phyloP scores from a whole-genome alignment of 257 asterid species.

The Solanum clarkiae region DNA sequence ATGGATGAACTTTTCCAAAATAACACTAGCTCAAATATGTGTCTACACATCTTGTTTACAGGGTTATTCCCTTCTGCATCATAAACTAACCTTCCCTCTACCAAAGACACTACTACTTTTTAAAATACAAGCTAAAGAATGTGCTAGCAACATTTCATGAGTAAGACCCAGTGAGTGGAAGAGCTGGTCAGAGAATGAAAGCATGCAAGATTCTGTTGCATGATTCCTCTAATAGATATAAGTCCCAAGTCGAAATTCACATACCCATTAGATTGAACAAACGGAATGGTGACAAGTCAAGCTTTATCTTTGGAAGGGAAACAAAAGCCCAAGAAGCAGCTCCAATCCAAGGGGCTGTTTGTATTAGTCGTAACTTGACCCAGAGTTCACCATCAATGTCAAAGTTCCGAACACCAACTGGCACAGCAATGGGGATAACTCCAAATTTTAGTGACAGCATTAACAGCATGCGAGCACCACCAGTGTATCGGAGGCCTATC shows the following conservation, averaged over 20 bases:
- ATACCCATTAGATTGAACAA: slow-evolving; percentile 93
- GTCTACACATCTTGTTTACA: too few relatives aligned
- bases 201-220: neutral
- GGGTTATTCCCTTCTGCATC: too few relatives aligned
- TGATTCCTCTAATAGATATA: neutral
- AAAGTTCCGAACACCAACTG: slow-evolving; percentile 84
- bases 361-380: slow-evolving; percentile 86
- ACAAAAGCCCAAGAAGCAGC: slow-evolving; percentile 99
- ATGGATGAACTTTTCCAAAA: too few relatives aligned
- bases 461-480: slow-evolving; percentile 95
- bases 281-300: slow-evolving; percentile 89
- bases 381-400: slow-evolving; percentile 97
- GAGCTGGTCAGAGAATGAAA: neutral
- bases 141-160: neutral
- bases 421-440: slow-evolving; percentile 68
- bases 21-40: too few relatives aligned
- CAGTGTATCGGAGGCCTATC: slow-evolving; percentile 41
- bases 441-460: slow-evolving; percentile 72
- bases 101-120: neutral
- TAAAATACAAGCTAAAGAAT: neutral
- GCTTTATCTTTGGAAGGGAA: slow-evolving; percentile 93
- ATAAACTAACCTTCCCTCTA: neutral
- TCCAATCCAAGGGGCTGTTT: slow-evolving; percentile 98
- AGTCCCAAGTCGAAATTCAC: slow-evolving; percentile 1
- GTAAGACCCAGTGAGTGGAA: neutral